Evolutionary conservation across 2,329 filamentous ascomycete species (phyloP).

Genomic region (Huntiella savannae): DNA sequence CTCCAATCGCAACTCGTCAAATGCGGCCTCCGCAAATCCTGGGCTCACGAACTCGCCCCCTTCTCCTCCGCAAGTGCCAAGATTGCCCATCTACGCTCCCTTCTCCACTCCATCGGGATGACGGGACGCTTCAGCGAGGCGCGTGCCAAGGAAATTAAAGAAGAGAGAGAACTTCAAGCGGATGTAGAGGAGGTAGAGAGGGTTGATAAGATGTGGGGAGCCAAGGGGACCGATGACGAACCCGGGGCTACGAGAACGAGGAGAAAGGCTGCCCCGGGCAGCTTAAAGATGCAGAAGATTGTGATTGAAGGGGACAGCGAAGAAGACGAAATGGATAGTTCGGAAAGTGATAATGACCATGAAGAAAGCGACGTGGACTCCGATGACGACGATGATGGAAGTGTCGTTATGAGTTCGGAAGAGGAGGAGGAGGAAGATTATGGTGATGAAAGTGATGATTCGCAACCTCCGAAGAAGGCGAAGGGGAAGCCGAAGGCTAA

Average conservation of each 20-base stretch:
- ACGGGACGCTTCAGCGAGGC: slow-evolving; percentile 70
- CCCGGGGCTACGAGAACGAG: slow-evolving; percentile 23
- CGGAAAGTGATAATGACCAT: slow-evolving; percentile 17
- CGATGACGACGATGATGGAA: slow-evolving; percentile 8
- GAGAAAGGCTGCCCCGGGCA: slow-evolving; percentile 15
- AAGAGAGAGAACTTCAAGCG: slow-evolving; percentile 61
- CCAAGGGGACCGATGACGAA: slow-evolving; percentile 32
- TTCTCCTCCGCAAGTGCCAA: slow-evolving; percentile 56
- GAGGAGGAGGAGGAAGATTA: slow-evolving; percentile 5
- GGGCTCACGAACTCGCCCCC: slow-evolving; percentile 65
- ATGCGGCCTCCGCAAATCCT: slow-evolving; percentile 83
- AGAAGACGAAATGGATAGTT: slow-evolving; percentile 15
- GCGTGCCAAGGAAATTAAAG: slow-evolving; percentile 72
- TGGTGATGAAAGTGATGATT: slow-evolving; percentile 9
- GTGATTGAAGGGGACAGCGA: slow-evolving; percentile 16
- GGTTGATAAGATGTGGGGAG: slow-evolving; percentile 63
- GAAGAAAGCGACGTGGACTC: slow-evolving; percentile 31
- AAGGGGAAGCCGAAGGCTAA: background rate
- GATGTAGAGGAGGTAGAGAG: slow-evolving; percentile 74
- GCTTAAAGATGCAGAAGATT: slow-evolving; percentile 17
- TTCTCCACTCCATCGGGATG: slow-evolving; percentile 75
- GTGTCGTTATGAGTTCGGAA: slow-evolving; percentile 2
- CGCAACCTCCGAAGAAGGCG: slow-evolving; percentile 2
- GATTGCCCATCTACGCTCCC: slow-evolving; percentile 58
- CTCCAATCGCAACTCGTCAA: slow-evolving; percentile 74